Percentiles rank a stretch among this genome's conserved stretches.
Conservation (phyloP, 148 eudicot genomes). For the Pouteria glomerata region DNA sequence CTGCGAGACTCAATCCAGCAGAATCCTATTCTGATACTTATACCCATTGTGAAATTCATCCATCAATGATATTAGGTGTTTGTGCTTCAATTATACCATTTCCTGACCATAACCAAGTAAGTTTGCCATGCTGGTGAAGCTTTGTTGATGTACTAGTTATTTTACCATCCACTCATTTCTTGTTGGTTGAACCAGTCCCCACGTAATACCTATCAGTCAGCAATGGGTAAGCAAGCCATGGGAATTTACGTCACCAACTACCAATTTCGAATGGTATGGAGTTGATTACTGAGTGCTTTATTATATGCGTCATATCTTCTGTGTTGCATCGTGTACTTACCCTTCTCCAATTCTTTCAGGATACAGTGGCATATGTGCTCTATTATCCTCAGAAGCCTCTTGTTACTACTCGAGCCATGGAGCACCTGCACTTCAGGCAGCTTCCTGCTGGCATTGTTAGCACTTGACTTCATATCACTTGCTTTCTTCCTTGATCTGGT, state of each 20-base stretch:
- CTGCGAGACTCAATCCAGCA: constrained; percentile 62
- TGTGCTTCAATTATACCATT: constrained; percentile 98
- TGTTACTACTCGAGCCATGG: constrained; percentile 90
- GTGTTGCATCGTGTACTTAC: too few species aligned
- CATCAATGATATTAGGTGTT: constrained; percentile 86
- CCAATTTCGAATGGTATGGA: constrained; percentile 81
- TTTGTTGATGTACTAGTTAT: not conserved
- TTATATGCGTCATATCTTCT: too few species aligned
- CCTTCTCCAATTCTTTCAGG: constrained; percentile 29
- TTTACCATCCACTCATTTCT: constrained; percentile 1
- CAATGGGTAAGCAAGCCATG: constrained; percentile 99
- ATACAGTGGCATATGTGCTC: constrained; percentile 80
- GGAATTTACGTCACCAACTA: constrained; percentile 94
- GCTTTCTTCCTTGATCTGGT: too few species aligned
- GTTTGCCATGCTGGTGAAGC: not conserved
- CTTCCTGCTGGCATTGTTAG: constrained; percentile 80
- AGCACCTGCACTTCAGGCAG: constrained; percentile 84
- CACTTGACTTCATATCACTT: not conserved
- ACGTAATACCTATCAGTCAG: constrained; percentile 96
- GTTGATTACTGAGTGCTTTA: not conserved
- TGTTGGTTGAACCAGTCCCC: constrained; percentile 55
- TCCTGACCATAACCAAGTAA: constrained; percentile 95
- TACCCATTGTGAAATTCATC: constrained; percentile 96
- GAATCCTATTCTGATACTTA: constrained; percentile 87
- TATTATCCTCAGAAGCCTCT: constrained; percentile 90